phyloP scores from a whole-genome alignment of 371 early-diverging fungal species.

The Syncephalastrum monosporum region DNA sequence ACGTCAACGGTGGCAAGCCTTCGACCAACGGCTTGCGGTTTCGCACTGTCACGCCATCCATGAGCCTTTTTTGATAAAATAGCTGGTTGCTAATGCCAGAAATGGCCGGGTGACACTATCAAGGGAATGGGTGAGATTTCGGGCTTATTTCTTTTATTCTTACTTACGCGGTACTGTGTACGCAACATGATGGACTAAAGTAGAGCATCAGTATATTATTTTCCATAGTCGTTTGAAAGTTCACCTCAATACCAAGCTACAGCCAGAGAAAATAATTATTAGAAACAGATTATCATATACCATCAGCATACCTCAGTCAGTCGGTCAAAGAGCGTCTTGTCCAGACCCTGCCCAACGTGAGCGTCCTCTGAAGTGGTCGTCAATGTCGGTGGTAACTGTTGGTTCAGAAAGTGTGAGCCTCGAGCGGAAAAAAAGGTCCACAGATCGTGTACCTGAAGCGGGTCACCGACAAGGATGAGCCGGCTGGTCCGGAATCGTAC shows the following conservation, averaged over 20 bases:
- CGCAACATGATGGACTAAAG: conserved; percentile 64
- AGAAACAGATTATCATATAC: background rate
- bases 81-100: conserved; percentile 72
- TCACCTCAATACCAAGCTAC: too few relatives aligned
- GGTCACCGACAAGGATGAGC: conserved; percentile 91
- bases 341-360: conserved; percentile 64
- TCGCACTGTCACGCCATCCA: conserved; percentile 53
- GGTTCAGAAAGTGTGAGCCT: background rate
- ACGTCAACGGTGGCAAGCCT: conserved; percentile 64
- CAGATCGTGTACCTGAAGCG: conserved; percentile 45
- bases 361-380: conserved; percentile 42
- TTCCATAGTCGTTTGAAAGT: too few relatives aligned
- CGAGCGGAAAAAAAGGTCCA: too few relatives aligned
- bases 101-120: conserved; percentile 80
- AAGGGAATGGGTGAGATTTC: background rate
- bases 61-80: conserved; percentile 72
- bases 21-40: conserved; percentile 55
- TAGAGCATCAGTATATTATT: background rate
- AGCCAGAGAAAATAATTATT: background rate
- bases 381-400: conserved; percentile 83
- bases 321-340: conserved; percentile 87
- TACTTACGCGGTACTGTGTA: conserved; percentile 82
- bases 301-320: conserved; percentile 50
- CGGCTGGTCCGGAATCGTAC: conserved; percentile 58
- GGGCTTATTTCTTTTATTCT: background rate